Evolutionary conservation across 192 early-diverging fungal genomes (phyloP), one percentile per base, ranked within the genome.

Genomic region (Coemansia sp.): DNA sequence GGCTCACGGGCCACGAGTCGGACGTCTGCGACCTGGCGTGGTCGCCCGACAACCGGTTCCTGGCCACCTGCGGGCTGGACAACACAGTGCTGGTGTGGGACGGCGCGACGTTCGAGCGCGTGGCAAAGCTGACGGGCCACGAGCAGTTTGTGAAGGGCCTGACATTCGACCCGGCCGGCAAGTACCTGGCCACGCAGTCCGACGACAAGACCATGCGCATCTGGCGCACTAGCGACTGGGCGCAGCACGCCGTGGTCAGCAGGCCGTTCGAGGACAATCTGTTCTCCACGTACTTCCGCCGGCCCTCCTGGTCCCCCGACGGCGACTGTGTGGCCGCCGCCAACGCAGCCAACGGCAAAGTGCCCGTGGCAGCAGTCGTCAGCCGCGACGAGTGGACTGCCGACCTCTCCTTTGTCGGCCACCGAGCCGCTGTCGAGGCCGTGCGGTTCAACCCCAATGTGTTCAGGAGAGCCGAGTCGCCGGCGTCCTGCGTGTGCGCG

Each of bases 261-360:
- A 85, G 85, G 39, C 95, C 93, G 18, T 96, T 89, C 64, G 60
- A 80, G 37, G 84, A 86, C 62, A 89, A 92, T n/a, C 88, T 90
- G 0, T 90, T 90, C 18, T 91, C 91, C 0, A 95, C 96, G 2
- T 95, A 95, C 59, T 97, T 95, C 62, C 85, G 92, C 9, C 79
- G 96, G 21, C 81, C 96, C 57, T 95, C 93, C 65, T 99, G 95
- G 95, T 89, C 93, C n/a, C 97, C 97, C 3, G 94, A 96, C 62
- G 97, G 97, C n/a, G 86, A 85, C n/a, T 90, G 87, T 68, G 84
- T 99, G n/a, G 93, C 89, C 1, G 84, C 91, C 14, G 94, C 93
- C 20, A 96, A 95, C 73, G 95, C 93, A 1, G 92, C 91, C 63
- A 94, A 90, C 55, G 89, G 88, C 23, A 75, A 77, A 33, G 83